phyloP scores from a whole-genome alignment of 1,139 yeast species.

The Nematodospora anomalae region DNA sequence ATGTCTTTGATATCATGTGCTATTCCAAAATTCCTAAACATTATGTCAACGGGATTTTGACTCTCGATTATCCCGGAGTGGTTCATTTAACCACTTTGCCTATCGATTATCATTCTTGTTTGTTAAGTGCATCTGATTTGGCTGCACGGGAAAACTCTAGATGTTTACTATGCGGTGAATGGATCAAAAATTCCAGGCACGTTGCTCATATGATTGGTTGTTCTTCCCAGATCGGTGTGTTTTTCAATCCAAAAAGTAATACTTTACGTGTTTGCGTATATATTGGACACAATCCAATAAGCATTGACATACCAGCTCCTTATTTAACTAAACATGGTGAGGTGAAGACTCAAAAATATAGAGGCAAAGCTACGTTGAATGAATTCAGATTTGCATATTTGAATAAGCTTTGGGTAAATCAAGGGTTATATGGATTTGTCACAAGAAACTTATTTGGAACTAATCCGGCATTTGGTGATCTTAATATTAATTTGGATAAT shows the following conservation, averaged over 20 bases:
- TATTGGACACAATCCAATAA: conserved; percentile 29
- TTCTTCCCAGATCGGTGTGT: conserved; percentile 34
- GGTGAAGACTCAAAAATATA: conserved; percentile 52
- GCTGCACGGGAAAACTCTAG: conserved; percentile 27
- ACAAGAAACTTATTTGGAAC: conserved; percentile 36
- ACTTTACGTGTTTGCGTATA: conserved; percentile 38
- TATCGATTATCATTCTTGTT: conserved; percentile 27
- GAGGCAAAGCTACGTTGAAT: conserved; percentile 56
- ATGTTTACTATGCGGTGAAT: conserved; percentile 36
- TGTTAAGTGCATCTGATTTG: conserved; percentile 26
- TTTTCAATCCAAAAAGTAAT: conserved; percentile 43
- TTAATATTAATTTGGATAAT: conserved; percentile 14
- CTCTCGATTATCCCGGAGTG: conserved; percentile 39
- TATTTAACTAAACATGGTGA: conserved; percentile 75
- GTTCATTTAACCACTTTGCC: conserved; percentile 43
- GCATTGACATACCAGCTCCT: conserved; percentile 53
- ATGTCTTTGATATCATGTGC: conserved; percentile 25
- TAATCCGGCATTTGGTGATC: conserved; percentile 14
- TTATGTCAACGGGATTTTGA: conserved; percentile 24
- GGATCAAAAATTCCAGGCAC: conserved; percentile 19
- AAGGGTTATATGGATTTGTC: conserved; percentile 43
- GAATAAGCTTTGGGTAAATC: conserved; percentile 60
- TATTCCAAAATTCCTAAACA: conserved; percentile 29
- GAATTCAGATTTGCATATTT: conserved; percentile 52
- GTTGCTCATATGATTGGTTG: conserved; percentile 29